Evolutionary conservation across 1,284 basidiomycete genomes (phyloP).

Genomic region (Xerocomus nothofagi): DNA sequence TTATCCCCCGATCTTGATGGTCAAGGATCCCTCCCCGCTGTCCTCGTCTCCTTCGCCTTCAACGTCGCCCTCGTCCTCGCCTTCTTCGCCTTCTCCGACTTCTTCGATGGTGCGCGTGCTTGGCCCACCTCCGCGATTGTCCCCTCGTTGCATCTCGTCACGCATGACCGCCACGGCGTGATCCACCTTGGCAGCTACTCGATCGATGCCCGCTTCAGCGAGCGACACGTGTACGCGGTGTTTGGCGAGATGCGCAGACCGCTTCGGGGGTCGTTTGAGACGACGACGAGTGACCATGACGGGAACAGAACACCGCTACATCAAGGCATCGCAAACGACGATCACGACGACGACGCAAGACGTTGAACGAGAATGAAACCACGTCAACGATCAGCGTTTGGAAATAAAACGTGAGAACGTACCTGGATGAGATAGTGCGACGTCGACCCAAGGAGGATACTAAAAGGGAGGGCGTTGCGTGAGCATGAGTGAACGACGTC

Average conservation of each 20-base stretch:
- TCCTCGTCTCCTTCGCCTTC: constrained; percentile 37
- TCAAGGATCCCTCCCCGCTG: constrained; percentile 31
- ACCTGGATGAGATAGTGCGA: constrained; percentile 95
- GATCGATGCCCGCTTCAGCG: constrained; percentile 83
- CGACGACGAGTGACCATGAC: constrained; percentile 90
- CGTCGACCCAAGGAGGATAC: constrained; percentile 94
- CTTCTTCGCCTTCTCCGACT: constrained; percentile 36
- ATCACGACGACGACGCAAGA: background rate
- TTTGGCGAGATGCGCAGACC: constrained; percentile 62
- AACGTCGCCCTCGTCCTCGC: constrained; percentile 26
- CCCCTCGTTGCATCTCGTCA: constrained; percentile 65
- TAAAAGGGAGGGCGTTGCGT: constrained; percentile 30
- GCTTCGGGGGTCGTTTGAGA: constrained; percentile 70
- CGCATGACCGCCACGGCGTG: constrained; percentile 70
- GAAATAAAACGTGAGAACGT: constrained; percentile 15
- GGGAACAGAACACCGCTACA: constrained; percentile 81
- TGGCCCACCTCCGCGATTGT: constrained; percentile 44
- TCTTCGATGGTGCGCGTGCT: constrained; percentile 29
- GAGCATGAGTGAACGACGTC: background rate
- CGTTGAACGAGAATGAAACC: background rate
- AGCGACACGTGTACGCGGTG: constrained; percentile 78
- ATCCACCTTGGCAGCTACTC: constrained; percentile 72
- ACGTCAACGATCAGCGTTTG: constrained; percentile 4
- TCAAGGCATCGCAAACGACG: background rate
- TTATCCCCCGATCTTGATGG: constrained; percentile 25